Percentiles rank a stretch among this genome's conserved stretches.
phyloP scores from a whole-genome alignment of 768 basidiomycete species.

The Fomitopsis pulvina region DNA sequence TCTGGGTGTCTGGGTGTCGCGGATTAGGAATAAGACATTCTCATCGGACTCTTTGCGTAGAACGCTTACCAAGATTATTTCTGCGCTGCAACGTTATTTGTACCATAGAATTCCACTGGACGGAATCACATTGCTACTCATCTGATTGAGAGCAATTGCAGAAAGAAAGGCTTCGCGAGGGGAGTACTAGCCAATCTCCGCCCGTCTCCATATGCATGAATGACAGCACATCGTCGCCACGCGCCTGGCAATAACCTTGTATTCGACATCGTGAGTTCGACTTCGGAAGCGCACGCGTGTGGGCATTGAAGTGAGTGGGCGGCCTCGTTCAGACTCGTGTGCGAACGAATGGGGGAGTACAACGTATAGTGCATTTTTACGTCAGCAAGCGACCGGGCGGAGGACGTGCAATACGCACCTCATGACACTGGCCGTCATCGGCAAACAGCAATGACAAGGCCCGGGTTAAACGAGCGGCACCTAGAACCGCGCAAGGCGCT shows the following conservation, averaged over 20 bases:
- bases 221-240: neutral
- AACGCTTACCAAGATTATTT: conserved; percentile 16
- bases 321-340: neutral
- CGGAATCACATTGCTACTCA: neutral
- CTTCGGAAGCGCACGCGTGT: no score
- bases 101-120: neutral
- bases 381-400: neutral
- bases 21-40: neutral
- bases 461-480: neutral
- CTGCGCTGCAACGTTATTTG: conserved; percentile 16
- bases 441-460: neutral
- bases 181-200: neutral
- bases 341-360: neutral
- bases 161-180: neutral
- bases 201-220: neutral
- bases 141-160: neutral
- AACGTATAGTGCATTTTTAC: neutral
- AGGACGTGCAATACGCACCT: neutral
- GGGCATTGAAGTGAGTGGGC: no score
- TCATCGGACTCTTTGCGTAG: neutral
- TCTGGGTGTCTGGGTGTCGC: neutral
- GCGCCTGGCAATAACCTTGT: neutral
- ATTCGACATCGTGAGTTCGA: neutral
- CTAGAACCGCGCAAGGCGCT: neutral
- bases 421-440: neutral